Percentiles rank a stretch among this genome's conserved stretches.
These are phyloP conservation scores for Metroxylon sagu DNA, from an alignment of 176 grass and related monocot species.

Conservation along the genomic window DNA sequence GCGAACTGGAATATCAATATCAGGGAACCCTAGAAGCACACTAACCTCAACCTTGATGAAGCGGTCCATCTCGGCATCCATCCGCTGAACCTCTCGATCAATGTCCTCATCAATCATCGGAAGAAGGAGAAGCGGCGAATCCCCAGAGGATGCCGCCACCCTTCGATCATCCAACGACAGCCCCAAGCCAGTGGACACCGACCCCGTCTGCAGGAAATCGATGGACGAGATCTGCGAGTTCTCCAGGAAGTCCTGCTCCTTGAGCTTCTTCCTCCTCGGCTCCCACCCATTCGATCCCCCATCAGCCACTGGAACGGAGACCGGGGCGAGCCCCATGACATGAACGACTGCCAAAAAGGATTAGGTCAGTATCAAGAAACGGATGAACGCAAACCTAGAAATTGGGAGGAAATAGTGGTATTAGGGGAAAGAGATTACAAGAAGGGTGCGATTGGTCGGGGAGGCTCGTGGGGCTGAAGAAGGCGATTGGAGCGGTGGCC, in stretches of 20 bases:
- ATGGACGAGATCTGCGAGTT: slow-evolving; percentile 99
- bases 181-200: slow-evolving; percentile 80
- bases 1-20: slow-evolving; percentile 12
- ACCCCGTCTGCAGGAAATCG: slow-evolving; percentile 96
- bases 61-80: slow-evolving; percentile 92
- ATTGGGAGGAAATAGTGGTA: not conserved
- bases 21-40: not conserved
- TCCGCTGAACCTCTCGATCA: slow-evolving; percentile 74
- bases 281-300: slow-evolving; percentile 39
- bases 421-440: slow-evolving; percentile 33
- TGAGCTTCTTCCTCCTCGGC: slow-evolving; percentile 61
- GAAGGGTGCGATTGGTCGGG: slow-evolving; percentile 74
- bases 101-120: slow-evolving; percentile 86
- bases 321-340: slow-evolving; percentile 45
- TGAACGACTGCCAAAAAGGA: slow-evolving; percentile 47
- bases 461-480: slow-evolving; percentile 58
- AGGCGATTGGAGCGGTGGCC: slow-evolving; percentile 54
- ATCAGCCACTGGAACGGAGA: slow-evolving; percentile 5
- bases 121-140: slow-evolving; percentile 68
- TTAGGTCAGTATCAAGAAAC: not conserved
- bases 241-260: slow-evolving; percentile 91
- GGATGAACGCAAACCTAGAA: slow-evolving; percentile 13
- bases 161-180: slow-evolving; percentile 83
- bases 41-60: slow-evolving; percentile 92
- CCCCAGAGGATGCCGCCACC: slow-evolving; percentile 52